phyloP scores from a whole-genome alignment of 352 stramenopile species.

The Phytophthora colocasiae region DNA sequence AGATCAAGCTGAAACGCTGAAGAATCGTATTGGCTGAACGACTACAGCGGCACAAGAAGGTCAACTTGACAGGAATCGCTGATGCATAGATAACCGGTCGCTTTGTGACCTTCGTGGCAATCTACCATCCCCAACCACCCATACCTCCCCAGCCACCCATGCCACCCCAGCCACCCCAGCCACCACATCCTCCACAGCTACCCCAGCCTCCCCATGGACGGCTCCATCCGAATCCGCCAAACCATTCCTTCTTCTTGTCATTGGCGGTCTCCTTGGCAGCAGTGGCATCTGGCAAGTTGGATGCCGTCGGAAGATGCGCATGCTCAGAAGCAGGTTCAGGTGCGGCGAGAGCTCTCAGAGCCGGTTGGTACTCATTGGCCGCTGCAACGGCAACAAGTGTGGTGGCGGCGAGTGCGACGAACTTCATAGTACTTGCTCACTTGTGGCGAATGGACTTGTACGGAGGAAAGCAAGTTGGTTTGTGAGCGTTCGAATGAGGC shows the following conservation, averaged over 20 bases:
- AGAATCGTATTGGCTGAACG: too few relatives aligned
- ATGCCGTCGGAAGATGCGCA: neutral
- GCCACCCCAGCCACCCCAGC: conserved; percentile 9
- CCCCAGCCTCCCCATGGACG: conserved; percentile 4
- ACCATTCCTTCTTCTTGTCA: conserved; percentile 16
- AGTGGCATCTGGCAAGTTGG: neutral
- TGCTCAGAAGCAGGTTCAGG: conserved; percentile 3
- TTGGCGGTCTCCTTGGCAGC: neutral
- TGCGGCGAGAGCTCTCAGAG: conserved; percentile 6
- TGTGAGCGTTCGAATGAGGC: too few relatives aligned
- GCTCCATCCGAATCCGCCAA: neutral
- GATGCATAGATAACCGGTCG: neutral
- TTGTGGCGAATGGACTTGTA: too few relatives aligned
- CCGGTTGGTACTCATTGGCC: conserved; percentile 8
- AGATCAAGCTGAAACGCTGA: too few relatives aligned
- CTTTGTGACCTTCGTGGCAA: neutral
- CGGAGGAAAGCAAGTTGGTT: too few relatives aligned
- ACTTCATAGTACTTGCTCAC: too few relatives aligned
- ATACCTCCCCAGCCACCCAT: conserved; percentile 6
- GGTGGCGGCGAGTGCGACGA: too few relatives aligned
- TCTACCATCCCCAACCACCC: conserved; percentile 4
- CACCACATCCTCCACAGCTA: conserved; percentile 1
- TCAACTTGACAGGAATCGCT: neutral
- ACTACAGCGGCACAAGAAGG: too few relatives aligned
- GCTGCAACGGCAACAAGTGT: too few relatives aligned